Evolutionary conservation across 257 asterid species (phyloP), one percentile per base, ranked within the genome.

Genomic region (Cruciata laevipes): DNA sequence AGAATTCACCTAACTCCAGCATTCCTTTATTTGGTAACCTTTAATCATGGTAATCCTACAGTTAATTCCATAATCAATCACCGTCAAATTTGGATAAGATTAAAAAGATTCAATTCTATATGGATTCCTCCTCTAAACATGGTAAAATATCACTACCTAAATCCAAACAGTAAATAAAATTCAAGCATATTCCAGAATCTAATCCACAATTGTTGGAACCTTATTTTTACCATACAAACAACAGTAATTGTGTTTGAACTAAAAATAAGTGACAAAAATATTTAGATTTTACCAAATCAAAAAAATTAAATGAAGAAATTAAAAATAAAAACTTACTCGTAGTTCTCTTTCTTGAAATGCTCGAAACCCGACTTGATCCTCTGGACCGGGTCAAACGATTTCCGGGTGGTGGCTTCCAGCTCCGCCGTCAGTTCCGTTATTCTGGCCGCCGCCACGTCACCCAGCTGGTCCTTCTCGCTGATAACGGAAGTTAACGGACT

Each of bases 331-430:
- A 2, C 60, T 53, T 82, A 84, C 89, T 77, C 87, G 69, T 69
- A 84, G 59, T 74, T 84, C 53, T 84, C 87, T 42, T 47, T 73
- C 80, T 82, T 84, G 82, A 82, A 84, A 38, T 77, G 84, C 0
- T 80, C 81, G 27, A 91, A 91, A 52, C 97, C 97, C 70, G 89
- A 49, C 75, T 80, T 84, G 80, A 91, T 86, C 82, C 85, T 82
- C 67, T 80, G 81, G 6, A 61, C 73, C 78, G 90, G 80, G 78
- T 85, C 91, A 9, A 69, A 66, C n/a, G 62, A 68, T 30, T 82
- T 75, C 30, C 53, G 77, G 10, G 70, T 61, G 16, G 63, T 47
- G 3, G 79, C 85, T 30, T 69, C 83, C 57, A 91, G 37, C 64
- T 89, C 97, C 44, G 78, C 88, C 76, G 91, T 91, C 78, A 91